Percentiles rank a stretch among this genome's conserved stretches.
These are phyloP conservation scores for Apiotrichum montevideense DNA, from an alignment of 1,284 basidiomycete species.

Conservation along the genomic window DNA sequence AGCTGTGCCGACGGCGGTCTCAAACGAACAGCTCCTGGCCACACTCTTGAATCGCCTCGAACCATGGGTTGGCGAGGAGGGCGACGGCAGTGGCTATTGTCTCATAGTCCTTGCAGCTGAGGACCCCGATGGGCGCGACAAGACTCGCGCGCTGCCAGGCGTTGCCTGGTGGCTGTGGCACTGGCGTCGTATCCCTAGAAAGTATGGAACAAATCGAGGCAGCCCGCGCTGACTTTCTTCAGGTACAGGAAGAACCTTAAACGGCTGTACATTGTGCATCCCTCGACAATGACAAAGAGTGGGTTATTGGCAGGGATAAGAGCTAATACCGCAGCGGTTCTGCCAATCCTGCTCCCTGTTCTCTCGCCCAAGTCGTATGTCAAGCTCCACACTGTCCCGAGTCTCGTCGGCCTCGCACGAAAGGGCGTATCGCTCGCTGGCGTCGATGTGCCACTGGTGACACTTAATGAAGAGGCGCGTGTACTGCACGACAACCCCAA, in stretches of 20 bases:
- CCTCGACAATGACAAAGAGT: constrained; percentile 33
- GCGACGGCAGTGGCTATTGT: constrained; percentile 28
- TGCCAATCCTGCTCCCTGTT: constrained; percentile 33
- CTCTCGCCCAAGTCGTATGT: constrained; percentile 38
- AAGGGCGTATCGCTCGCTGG: constrained; percentile 26
- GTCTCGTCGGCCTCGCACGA: constrained; percentile 23
- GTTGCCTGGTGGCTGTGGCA: constrained; percentile 37
- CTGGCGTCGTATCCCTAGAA: constrained; percentile 30
- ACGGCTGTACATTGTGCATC: constrained; percentile 40
- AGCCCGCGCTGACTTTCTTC: neutral
- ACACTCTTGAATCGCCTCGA: constrained; percentile 26
- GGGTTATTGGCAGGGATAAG: constrained; percentile 1
- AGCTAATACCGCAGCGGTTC: constrained; percentile 17
- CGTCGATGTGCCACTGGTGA: constrained; percentile 24
- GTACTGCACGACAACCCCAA: constrained; percentile 21
- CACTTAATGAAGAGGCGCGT: constrained; percentile 29
- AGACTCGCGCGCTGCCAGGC: constrained; percentile 23
- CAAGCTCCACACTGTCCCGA: constrained; percentile 33
- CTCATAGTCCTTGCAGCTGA: constrained; percentile 35
- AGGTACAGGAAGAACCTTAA: constrained; percentile 42
- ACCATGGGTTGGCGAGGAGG: constrained; percentile 37
- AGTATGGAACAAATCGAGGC: constrained; percentile 12
- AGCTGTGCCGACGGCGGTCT: constrained; percentile 14
- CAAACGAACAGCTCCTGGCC: constrained; percentile 28
- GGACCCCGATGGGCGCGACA: constrained; percentile 10